Base-by-base conservation (phyloP, 1,139 yeast genomes). In the Meyerozyma carpophila region DNA sequence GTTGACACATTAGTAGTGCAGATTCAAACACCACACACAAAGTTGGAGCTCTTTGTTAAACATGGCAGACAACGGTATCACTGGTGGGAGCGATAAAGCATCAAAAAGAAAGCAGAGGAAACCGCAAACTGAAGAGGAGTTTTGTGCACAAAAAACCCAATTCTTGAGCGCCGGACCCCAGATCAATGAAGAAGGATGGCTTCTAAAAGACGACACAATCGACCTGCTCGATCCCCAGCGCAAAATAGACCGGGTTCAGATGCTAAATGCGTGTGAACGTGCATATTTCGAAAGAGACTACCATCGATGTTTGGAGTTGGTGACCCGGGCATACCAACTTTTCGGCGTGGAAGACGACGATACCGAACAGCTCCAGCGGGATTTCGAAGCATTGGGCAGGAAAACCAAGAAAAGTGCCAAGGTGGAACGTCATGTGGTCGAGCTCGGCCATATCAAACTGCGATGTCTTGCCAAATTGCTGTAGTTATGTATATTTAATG, bases 81-180 rank as follows among this genome's bases (percentile, higher is more conserved):
- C 26, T 11, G 26, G 8, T 2, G 37, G 26, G 2, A 4, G 37
- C 7, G 16, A 16, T 27, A 18, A 34, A 14, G 16, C 16, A 2
- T n/a, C 36, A 5, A 34, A 34, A 7, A 18, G 13, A 18, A 56
- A 55, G 39, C 53, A 51, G 39, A 44, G 90, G 36, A 82, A 81
- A 50, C 79, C 78, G 0, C 90, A 84, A 54, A 56, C 79, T 1
- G 78, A 73, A 37, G 84, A 77, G 46, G 81, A 75, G 42, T 83
- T 62, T 50, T 57, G 53, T 18, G 55, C 48, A 5, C 88, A 84
- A 53, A 61, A 64, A 44, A 37, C 44, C 2, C 72, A 68, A 46
- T 83, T 78, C 56, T 60, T 57, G 44, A 45, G 50, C 2, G 47
- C 62, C 1, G 89, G 89, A 0, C 88, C 88, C 0, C 61, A 65